These are phyloP conservation scores for Gossypium lobatum DNA, from an alignment of 441 rosid species.

Conservation along the genomic window DNA sequence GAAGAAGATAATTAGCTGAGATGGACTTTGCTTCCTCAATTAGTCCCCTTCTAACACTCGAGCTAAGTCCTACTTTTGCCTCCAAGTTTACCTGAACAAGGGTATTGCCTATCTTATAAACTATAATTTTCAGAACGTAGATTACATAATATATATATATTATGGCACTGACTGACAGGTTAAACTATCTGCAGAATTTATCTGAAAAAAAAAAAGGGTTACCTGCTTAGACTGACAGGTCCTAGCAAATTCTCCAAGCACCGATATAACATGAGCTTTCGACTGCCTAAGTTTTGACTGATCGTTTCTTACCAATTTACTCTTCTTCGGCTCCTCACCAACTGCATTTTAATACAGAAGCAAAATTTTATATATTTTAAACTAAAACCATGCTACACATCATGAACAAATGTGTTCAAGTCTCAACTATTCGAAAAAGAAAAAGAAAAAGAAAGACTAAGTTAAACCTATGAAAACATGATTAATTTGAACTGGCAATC, in stretches of 20 bases:
- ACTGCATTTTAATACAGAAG: slow-evolving; percentile 24
- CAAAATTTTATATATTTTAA: not conserved
- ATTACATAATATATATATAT: not conserved
- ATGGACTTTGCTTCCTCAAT: slow-evolving; percentile 65
- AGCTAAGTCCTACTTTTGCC: slow-evolving; percentile 68
- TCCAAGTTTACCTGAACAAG: slow-evolving; percentile 65
- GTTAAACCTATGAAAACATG: not conserved
- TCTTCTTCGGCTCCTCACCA: slow-evolving; percentile 44
- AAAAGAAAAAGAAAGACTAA: no score
- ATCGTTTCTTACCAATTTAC: slow-evolving; percentile 28
- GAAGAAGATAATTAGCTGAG: slow-evolving; percentile 65
- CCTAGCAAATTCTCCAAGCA: slow-evolving; percentile 65
- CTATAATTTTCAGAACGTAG: not conserved
- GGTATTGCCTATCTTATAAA: not conserved
- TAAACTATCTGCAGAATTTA: not conserved
- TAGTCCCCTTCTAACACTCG: slow-evolving; percentile 52
- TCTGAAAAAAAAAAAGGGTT: not conserved
- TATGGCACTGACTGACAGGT: not conserved
- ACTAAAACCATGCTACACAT: not conserved
- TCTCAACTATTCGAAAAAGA: no score
- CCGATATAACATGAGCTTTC: slow-evolving; percentile 74
- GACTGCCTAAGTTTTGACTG: slow-evolving; percentile 54
- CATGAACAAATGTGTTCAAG: not conserved
- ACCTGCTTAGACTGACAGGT: slow-evolving; percentile 62
- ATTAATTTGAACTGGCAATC: no score